Evolutionary conservation across 2,329 filamentous ascomycete species (phyloP), one percentile per base, ranked within the genome.

Genomic region (Penicillium sp.): DNA sequence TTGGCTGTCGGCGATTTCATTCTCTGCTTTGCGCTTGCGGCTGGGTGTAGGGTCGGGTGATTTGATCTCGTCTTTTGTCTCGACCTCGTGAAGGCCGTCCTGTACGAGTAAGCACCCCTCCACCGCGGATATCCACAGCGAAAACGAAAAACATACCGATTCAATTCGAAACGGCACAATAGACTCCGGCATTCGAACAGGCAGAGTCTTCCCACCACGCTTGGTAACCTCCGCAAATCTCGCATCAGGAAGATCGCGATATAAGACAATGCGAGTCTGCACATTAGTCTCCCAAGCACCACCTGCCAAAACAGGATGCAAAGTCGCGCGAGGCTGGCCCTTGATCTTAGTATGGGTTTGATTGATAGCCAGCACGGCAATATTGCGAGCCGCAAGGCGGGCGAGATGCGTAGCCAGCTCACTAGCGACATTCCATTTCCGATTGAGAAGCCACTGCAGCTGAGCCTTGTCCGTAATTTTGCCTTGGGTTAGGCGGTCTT

Each of bases 301-400:
- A 13, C 88, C 85, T 50, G 87, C 87, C 56, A 96, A 79, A 36
- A 89, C 84, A 14, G 91, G 88, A 47, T 86, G 81, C 44, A 97
- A 76, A 10, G 86, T 81, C 13, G 91, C 88, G 14, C 66, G 58
- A 79, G 81, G 58, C 75, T 79, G 57, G 81, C 85, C 77, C 55
- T 87, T 85, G 73, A 95, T 86, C 59, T 86, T 88, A n/a, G 90
- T 95, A 38, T 86, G 87, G 53, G 88, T 90, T 67, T 95, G 91
- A 33, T 86, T 90, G 44, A 91, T 79, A 18, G 94, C 69, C 2
- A 96, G 76, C 38, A 95, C 78, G 22, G 90, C 88, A 46, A 92
- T 78, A 57, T 83, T 81, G 27, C 86, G 81, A 10, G 87, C 84
- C 4, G 92, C 90, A 10, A 95, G 79, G 63, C 87, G 92, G 54